These are phyloP conservation scores for Dioszegia crocea DNA, from an alignment of 768 basidiomycete genomes.

Conservation along the genomic window DNA sequence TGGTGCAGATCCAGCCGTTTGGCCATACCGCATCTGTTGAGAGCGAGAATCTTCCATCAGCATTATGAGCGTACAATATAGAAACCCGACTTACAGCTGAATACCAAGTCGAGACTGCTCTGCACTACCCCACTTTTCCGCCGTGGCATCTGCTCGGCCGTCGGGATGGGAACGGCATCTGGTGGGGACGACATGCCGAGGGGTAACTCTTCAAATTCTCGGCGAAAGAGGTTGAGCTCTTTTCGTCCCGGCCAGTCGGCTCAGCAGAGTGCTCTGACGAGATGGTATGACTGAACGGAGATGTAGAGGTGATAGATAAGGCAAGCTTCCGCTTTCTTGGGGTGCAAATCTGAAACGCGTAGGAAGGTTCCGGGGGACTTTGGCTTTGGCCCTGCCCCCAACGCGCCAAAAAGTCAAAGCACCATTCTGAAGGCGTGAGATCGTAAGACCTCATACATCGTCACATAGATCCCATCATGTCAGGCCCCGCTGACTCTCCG, in stretches of 20 bases:
- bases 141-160: neutral
- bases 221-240: too few relatives aligned
- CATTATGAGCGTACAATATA: neutral
- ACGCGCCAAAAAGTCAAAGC: neutral
- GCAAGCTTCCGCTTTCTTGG: too few relatives aligned
- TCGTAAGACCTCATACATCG: too few relatives aligned
- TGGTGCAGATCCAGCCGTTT: conserved; percentile 38
- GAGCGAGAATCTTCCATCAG: conserved; percentile 37
- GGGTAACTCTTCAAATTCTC: neutral
- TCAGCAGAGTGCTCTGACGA: too few relatives aligned
- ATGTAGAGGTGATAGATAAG: too few relatives aligned
- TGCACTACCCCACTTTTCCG: conserved; percentile 24
- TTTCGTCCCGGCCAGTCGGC: too few relatives aligned
- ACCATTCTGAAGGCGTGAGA: too few relatives aligned
- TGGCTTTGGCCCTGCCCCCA: too few relatives aligned
- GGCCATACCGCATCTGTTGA: conserved; percentile 38
- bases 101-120: conserved; percentile 34
- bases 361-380: neutral
- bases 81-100: conserved; percentile 32
- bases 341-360: too few relatives aligned
- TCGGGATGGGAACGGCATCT: conserved; percentile 18
- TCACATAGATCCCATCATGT: too few relatives aligned
- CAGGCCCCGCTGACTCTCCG: too few relatives aligned
- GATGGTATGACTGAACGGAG: too few relatives aligned
- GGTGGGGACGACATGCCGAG: conserved; percentile 1